Base-by-base conservation (phyloP, 176 grass and related monocot species). In the Paspalum notatum region DNA sequence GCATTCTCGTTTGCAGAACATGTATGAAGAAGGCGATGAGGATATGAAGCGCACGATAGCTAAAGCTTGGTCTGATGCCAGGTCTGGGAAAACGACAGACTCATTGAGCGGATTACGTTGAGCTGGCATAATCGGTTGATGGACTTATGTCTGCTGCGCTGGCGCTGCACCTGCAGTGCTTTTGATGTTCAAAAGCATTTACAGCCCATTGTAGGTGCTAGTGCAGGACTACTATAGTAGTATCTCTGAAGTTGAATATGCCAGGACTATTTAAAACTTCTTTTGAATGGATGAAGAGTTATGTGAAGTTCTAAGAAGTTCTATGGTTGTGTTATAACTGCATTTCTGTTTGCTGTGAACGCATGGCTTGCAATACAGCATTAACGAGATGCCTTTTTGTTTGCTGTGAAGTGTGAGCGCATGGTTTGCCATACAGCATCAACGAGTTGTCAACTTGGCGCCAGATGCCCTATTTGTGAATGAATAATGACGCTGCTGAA, bases 41-140 rank as follows among this genome's bases (percentile, higher is more conserved):
- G 88, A 94, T 13, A 98, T 98, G 95, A 98, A 89, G 81, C 90
- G 85, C 58, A 98, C 90, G 5, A 98, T 98, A 61, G 92, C 87
- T 59, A 89, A 92, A 82, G 87, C 92, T 3, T 89, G 83, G 89
- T 74, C 81, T 25, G 95, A 98, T 77, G 85, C 95, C 39, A 93
- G 92, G 53, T 85, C 87, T 77, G 92, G 85, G 75, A 94, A 98
- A 63, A 60, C 83, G 4, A 59, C 85, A 7, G 89, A 97, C 53
- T 73, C 91, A 20, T 22, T 97, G 53, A 88, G 60, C 45, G 76
- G 70, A 8, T 81, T 87, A 21, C 84, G 70, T 62, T 97, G 84
- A 97, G 66, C 25, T 80, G 67, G 17, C 11, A n/a, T 7, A 20
- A 17, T 46, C 52, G 51, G 41, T 40, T 51, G 58, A 8, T 45